These are phyloP conservation scores for Kwoniella shivajii DNA, from an alignment of 1,284 basidiomycete species.

Conservation along the genomic window DNA sequence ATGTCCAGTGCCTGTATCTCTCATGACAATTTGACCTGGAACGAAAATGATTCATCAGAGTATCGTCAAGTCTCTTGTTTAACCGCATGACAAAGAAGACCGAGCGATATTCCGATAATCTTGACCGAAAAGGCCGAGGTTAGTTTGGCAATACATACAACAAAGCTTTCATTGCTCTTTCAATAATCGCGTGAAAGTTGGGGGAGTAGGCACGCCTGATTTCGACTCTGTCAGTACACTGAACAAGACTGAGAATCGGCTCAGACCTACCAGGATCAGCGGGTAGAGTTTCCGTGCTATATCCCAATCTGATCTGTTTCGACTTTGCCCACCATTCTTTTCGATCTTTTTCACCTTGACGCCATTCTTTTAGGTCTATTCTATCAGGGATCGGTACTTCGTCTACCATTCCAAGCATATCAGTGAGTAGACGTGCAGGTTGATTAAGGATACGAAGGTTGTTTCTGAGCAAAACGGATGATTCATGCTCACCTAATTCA, in stretches of 20 bases:
- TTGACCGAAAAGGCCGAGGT: no score
- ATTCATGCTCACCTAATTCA: neutral
- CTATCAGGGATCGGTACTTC: neutral
- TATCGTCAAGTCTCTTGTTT: no score
- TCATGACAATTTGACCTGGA: no score
- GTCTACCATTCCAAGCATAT: no score
- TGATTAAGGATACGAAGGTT: neutral
- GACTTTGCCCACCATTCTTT: constrained; percentile 6
- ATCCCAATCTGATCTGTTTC: constrained; percentile 5
- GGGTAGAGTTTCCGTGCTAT: constrained; percentile 6
- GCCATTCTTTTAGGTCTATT: neutral
- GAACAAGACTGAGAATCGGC: neutral
- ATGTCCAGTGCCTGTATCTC: no score
- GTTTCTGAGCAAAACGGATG: neutral
- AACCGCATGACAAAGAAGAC: no score
- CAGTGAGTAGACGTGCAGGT: no score
- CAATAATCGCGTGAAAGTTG: no score
- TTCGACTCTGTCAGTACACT: neutral
- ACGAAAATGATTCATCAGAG: no score
- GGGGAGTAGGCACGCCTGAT: neutral
- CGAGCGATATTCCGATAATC: no score
- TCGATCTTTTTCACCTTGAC: neutral
- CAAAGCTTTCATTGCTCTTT: no score
- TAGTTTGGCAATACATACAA: no score
- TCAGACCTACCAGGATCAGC: constrained; percentile 5